Base-by-base conservation (phyloP, 176 grass and related monocot genomes). In the Avena eriantha region DNA sequence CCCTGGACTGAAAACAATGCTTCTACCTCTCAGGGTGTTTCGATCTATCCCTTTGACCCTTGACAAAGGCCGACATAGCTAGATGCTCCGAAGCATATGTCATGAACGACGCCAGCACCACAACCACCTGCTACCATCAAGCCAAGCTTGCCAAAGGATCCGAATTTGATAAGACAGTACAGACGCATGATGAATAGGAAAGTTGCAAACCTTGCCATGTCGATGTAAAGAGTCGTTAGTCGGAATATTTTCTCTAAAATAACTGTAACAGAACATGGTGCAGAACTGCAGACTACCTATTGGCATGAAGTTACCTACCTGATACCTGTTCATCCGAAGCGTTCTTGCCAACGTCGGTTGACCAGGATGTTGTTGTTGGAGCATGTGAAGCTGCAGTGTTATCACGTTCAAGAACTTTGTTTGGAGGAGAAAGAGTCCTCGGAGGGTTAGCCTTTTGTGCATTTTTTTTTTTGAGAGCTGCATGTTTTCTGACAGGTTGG, bases 361-460 rank as follows among this genome's bases (percentile, higher is more conserved):
- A 84, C 55, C 4, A 63, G 34, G 83, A 84, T 80, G 21, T 84
- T 85, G 70, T 69, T 39, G 21, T 70, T 63, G 50, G 49, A 89
- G 63, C 76, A 84, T 76, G 70, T 72, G 86, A 78, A 46, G 76
- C 88, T 79, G 82, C 80, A 61, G 84, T 88, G 75, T 85, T 87
- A 66, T 98, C 96, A 77, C 65, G 69, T 86, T 95, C 88, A 88
- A 92, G 61, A 84, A 92, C 86, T 84, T 73, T 84, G 5, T 56
- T 89, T 59, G 96, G 96, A 73, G 96, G 93, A 87, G 96, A 88
- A 86, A 95, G 88, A 82, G 94, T 91, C 73, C 80, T 92, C n/a
- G 79, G 84, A 83, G 86, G 47, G 23, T 23, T 48, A 81, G 77
- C 60, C 69, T 29, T 90, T 67, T 89, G 73, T 29, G 29, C 29